Conservation (phyloP, 106 monocot genomes). For the Cymbidium sinense region DNA sequence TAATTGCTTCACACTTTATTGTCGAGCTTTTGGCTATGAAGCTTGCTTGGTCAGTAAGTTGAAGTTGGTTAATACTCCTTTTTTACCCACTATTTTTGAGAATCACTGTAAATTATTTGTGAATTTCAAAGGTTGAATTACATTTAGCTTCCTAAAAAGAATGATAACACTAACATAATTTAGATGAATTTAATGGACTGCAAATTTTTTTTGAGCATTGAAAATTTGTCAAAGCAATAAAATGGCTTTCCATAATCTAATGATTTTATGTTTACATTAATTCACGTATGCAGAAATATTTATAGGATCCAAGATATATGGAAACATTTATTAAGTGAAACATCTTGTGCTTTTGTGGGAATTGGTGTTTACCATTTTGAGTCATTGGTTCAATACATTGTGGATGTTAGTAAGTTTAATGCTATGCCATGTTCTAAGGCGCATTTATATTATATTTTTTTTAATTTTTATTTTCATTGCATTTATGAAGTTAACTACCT, state of each 20-base stretch:
- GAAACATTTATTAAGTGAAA: not conserved
- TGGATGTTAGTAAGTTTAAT: not conserved
- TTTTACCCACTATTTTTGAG: not conserved
- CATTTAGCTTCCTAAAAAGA: not conserved
- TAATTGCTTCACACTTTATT: slow-evolving; percentile 94
- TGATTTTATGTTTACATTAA: not conserved
- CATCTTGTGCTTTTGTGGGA: not conserved
- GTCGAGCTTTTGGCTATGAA: slow-evolving; percentile 88
- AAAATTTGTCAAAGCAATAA: not conserved
- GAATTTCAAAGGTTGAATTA: not conserved
- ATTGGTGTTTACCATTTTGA: not conserved
- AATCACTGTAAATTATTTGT: not conserved
- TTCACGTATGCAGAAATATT: not conserved
- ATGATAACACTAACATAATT: slow-evolving; percentile 1
- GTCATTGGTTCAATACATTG: not conserved
- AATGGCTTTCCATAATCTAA: not conserved
- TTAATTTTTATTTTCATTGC: no score
- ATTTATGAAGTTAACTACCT: no score
- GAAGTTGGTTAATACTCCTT: not conserved
- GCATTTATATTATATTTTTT: not conserved
- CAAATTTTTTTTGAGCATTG: not conserved
- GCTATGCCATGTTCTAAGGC: not conserved
- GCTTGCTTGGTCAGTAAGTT: slow-evolving; percentile 68
- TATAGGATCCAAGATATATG: not conserved
- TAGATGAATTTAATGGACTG: not conserved